These are phyloP conservation scores for Oryza meridionalis DNA, from an alignment of 176 grass and related monocot species.

Conservation along the genomic window DNA sequence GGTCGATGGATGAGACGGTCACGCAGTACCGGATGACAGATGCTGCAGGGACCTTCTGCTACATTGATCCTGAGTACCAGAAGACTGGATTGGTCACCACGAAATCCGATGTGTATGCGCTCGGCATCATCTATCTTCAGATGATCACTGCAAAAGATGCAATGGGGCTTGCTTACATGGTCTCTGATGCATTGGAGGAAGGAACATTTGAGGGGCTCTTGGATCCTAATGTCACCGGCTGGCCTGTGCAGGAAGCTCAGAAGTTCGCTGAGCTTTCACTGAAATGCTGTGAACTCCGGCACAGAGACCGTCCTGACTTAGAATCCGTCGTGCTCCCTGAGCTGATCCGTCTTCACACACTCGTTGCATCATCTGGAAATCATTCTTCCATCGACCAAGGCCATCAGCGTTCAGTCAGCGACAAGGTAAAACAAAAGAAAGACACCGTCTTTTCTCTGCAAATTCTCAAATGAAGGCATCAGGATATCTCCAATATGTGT, in stretches of 20 bases:
- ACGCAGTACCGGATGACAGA: slow-evolving; percentile 74
- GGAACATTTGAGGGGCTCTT: slow-evolving; percentile 57
- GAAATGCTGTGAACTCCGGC: slow-evolving; percentile 76
- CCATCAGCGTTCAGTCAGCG: slow-evolving; percentile 36
- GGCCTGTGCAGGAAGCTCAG: slow-evolving; percentile 61
- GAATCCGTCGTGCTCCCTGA: slow-evolving; percentile 69
- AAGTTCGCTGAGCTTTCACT: slow-evolving; percentile 64
- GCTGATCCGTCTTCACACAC: slow-evolving; percentile 46
- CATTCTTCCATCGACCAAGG: slow-evolving; percentile 26
- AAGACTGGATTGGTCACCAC: slow-evolving; percentile 75
- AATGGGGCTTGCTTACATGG: slow-evolving; percentile 75
- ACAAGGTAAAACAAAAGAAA: slow-evolving; percentile 26
- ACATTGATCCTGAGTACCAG: slow-evolving; percentile 96
- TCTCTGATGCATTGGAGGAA: slow-evolving; percentile 62
- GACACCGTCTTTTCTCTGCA: neutral
- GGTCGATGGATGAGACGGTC: slow-evolving; percentile 38
- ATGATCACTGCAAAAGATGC: slow-evolving; percentile 64
- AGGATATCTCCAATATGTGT: neutral
- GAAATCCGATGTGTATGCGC: slow-evolving; percentile 84
- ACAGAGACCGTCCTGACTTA: slow-evolving; percentile 68
- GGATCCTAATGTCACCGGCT: slow-evolving; percentile 57
- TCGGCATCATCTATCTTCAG: slow-evolving; percentile 82
- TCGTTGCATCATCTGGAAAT: slow-evolving; percentile 37
- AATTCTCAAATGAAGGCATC: neutral
- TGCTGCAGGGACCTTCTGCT: slow-evolving; percentile 82